Evolutionary conservation across 1,284 basidiomycete genomes (phyloP).

Genomic region (Sanghuangporus baumii): DNA sequence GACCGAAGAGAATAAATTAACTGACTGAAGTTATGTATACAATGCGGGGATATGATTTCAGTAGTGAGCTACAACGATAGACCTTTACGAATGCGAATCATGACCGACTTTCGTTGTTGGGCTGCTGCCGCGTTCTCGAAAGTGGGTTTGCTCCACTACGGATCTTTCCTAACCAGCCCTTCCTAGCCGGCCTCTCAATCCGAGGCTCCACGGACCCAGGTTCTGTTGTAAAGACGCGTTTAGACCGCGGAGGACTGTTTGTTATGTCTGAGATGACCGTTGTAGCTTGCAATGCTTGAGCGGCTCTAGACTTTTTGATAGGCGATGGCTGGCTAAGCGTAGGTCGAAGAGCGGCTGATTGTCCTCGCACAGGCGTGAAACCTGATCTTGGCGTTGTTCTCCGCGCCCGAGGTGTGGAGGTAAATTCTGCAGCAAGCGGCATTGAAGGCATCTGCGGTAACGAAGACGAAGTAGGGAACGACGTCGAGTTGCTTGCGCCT

Average conservation of each 20-base stretch:
- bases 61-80: slow-evolving; percentile 3
- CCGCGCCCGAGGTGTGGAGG: slow-evolving; percentile 50
- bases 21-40: slow-evolving; percentile 7
- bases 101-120: background rate
- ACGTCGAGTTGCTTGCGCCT: background rate
- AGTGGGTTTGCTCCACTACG: slow-evolving; percentile 20
- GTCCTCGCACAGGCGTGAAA: slow-evolving; percentile 60
- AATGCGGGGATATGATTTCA: background rate
- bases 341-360: slow-evolving; percentile 33
- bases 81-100: background rate
- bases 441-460: slow-evolving; percentile 37
- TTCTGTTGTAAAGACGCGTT: slow-evolving; percentile 24
- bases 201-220: slow-evolving; percentile 24
- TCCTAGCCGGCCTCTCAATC: slow-evolving; percentile 22
- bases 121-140: slow-evolving; percentile 2
- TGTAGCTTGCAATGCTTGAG: slow-evolving; percentile 26
- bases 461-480: slow-evolving; percentile 4
- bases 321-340: slow-evolving; percentile 39
- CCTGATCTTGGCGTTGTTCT: slow-evolving; percentile 53
- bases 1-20: slow-evolving; percentile 2
- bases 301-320: slow-evolving; percentile 30
- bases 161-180: slow-evolving; percentile 31
- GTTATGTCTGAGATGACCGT: slow-evolving; percentile 57
- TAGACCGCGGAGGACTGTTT: slow-evolving; percentile 43
- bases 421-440: background rate